phyloP scores from a whole-genome alignment of 2,329 filamentous ascomycete genomes.

The Tolypocladium endophyticum region DNA sequence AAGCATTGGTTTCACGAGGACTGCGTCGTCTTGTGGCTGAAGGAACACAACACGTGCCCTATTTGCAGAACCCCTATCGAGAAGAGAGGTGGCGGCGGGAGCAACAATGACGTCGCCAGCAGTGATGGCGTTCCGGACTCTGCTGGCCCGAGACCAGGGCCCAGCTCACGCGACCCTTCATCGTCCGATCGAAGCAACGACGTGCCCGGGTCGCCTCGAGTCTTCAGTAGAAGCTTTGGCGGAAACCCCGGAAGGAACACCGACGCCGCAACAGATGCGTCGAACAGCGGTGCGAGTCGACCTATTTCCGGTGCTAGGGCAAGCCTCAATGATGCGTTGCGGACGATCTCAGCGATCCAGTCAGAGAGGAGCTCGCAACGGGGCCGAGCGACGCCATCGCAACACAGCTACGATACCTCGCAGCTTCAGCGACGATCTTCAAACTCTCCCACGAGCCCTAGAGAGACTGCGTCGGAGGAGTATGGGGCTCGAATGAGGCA shows the following conservation, averaged over 20 bases:
- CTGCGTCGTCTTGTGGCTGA: slow-evolving; percentile 76
- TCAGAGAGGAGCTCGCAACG: slow-evolving; percentile 13
- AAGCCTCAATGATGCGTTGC: slow-evolving; percentile 18
- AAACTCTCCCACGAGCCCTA: slow-evolving; percentile 25
- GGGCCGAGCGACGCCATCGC: slow-evolving; percentile 14
- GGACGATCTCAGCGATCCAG: slow-evolving; percentile 16
- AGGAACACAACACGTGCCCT: slow-evolving; percentile 87
- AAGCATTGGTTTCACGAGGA: slow-evolving; percentile 86
- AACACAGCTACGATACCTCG: slow-evolving; percentile 21
- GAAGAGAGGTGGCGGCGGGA: slow-evolving; percentile 15
- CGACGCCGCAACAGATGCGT: background rate
- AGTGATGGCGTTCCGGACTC: background rate
- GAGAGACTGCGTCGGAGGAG: slow-evolving; percentile 15
- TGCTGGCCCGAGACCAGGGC: background rate
- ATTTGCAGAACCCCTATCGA: slow-evolving; percentile 58
- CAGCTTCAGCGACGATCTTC: slow-evolving; percentile 25
- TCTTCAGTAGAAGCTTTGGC: background rate
- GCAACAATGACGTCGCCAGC: slow-evolving; percentile 5
- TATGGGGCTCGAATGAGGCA: slow-evolving; percentile 23
- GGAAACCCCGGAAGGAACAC: background rate
- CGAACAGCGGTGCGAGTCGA: background rate
- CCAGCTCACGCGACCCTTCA: background rate
- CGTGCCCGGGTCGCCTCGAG: background rate
- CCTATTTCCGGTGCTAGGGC: background rate
- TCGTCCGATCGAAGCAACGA: background rate